A percentile compares a stretch with the other conserved stretches of the same genome.
These are phyloP conservation scores for Ceratocystis variospora DNA, from an alignment of 2,329 filamentous ascomycete genomes.

Conservation along the genomic window DNA sequence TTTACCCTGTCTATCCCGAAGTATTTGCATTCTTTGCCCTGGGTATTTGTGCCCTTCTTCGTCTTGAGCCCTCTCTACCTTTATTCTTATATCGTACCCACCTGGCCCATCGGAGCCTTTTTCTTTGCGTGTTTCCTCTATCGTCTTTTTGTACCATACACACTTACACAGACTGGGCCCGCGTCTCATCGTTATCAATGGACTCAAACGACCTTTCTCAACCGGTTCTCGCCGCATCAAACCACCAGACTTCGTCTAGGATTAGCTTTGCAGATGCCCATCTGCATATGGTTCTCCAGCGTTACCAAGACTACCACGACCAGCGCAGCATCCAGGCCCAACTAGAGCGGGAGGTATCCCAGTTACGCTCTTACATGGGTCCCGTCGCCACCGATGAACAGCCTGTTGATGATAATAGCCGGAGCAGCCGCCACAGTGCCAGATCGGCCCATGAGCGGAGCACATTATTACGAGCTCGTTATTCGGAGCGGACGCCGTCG, in stretches of 20 bases:
- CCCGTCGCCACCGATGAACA: not conserved
- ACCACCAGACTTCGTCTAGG: not conserved
- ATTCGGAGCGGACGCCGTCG: constrained; percentile 12
- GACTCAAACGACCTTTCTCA: constrained; percentile 4
- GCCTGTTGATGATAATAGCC: not conserved
- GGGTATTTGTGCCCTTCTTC: not conserved
- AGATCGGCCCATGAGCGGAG: not conserved
- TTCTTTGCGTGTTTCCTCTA: no score
- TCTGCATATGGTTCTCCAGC: constrained; percentile 14
- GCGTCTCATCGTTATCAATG: not conserved
- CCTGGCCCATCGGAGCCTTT: not conserved
- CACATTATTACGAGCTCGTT: constrained; percentile 2
- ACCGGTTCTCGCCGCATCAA: not conserved
- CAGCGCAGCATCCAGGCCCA: constrained; percentile 6
- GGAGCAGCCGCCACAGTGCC: not conserved
- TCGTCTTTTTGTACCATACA: no score
- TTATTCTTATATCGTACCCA: not conserved
- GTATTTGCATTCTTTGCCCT: not conserved
- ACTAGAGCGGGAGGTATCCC: constrained; percentile 13
- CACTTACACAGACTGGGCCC: no score
- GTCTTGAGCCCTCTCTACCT: not conserved
- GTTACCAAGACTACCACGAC: constrained; percentile 17
- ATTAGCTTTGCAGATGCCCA: constrained; percentile 3
- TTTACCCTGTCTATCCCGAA: not conserved
- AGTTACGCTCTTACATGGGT: constrained; percentile 6